Percentiles rank a stretch among this genome's conserved stretches.
Conservation (phyloP, 2,329 filamentous ascomycete genomes). For the Nemania serpens region DNA sequence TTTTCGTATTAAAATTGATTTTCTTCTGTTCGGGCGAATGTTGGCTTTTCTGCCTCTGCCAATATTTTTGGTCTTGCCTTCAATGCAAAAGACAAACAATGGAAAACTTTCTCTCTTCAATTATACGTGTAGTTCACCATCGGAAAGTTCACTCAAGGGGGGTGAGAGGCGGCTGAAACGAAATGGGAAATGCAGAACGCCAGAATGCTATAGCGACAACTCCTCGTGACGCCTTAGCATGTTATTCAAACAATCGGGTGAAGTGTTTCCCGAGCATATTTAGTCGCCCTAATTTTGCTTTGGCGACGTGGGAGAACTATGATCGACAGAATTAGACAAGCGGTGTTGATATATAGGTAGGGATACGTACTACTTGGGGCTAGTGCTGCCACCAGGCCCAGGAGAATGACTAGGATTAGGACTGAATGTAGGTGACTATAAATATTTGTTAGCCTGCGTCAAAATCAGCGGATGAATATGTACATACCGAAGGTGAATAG, state of each 20-base stretch:
- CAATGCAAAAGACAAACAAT: slow-evolving; percentile 18
- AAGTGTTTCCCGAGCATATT: slow-evolving; percentile 9
- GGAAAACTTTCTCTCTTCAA: slow-evolving; percentile 12
- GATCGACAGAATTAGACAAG: slow-evolving; percentile 24
- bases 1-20: slow-evolving; percentile 4
- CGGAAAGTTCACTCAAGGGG: slow-evolving; percentile 8
- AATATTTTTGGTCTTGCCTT: slow-evolving; percentile 22
- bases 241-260: slow-evolving; percentile 36
- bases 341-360: not conserved
- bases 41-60: slow-evolving; percentile 20
- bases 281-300: slow-evolving; percentile 35
- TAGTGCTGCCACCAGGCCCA: slow-evolving; percentile 46
- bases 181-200: slow-evolving; percentile 26
- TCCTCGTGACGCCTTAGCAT: slow-evolving; percentile 34
- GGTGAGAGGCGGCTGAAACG: slow-evolving; percentile 3
- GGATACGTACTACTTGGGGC: slow-evolving; percentile 49
- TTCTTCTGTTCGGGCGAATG: slow-evolving; percentile 2
- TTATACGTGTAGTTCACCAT: slow-evolving; percentile 17
- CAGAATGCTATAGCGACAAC: slow-evolving; percentile 29
- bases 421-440: slow-evolving; percentile 25
- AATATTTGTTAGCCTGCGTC: slow-evolving; percentile 36
- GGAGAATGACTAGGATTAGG: slow-evolving; percentile 54
- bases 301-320: slow-evolving; percentile 42
- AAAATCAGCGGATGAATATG: not conserved
- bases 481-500: slow-evolving; percentile 67